A percentile compares a stretch with the other conserved stretches of the same genome.
Conservation (phyloP, 805 yeast species). For the Saturnispora kantuleensis region DNA sequence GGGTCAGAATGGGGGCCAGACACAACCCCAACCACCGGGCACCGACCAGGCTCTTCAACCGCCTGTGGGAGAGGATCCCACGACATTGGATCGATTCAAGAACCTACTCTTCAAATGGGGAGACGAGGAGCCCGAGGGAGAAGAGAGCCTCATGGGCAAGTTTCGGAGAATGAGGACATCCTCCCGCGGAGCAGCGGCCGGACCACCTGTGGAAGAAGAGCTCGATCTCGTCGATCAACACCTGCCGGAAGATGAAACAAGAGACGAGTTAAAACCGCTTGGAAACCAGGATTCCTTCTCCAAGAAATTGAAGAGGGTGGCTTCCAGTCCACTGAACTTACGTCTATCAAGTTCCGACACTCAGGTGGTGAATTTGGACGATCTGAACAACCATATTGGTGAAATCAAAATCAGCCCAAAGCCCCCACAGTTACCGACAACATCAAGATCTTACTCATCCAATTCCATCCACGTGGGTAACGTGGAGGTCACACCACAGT, state of each 20-base stretch:
- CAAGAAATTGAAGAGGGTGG: background rate
- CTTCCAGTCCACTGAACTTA: background rate
- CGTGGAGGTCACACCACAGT: slow-evolving; percentile 75
- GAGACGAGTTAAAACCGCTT: slow-evolving; percentile 13
- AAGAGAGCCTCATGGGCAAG: background rate
- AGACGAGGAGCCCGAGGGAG: background rate
- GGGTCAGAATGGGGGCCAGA: no score
- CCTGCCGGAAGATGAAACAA: slow-evolving; percentile 5
- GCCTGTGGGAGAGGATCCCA: background rate
- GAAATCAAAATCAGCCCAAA: slow-evolving; percentile 30
- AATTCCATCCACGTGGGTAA: slow-evolving; percentile 65
- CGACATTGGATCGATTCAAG: background rate
- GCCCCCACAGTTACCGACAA: slow-evolving; percentile 19
- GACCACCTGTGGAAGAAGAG: no score
- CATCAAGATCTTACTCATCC: slow-evolving; percentile 54
- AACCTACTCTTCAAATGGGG: slow-evolving; percentile 4
- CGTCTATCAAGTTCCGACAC: background rate
- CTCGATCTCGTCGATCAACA: no score
- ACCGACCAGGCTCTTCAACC: no score
- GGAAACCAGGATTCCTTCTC: slow-evolving; percentile 2
- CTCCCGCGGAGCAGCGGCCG: no score
- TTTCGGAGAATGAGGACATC: no score
- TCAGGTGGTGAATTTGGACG: slow-evolving; percentile 9
- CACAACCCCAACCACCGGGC: no score
- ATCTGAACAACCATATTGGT: slow-evolving; percentile 28